phyloP scores from a whole-genome alignment of 768 basidiomycete genomes.

The Boletus edulis region DNA sequence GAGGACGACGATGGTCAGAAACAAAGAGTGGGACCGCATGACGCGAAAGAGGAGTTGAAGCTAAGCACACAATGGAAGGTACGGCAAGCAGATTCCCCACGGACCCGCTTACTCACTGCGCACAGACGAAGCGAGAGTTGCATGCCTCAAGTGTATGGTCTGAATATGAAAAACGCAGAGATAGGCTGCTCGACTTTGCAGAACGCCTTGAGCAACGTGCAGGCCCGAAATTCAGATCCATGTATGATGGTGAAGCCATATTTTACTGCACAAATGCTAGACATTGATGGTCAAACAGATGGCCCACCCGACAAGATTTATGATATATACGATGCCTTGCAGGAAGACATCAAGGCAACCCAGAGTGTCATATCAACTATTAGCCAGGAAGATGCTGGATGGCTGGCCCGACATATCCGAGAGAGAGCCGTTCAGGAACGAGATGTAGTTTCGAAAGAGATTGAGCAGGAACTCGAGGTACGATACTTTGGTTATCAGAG shows the following conservation, averaged over 20 bases:
- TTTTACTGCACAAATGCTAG: background rate
- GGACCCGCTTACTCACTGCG: constrained; percentile 1
- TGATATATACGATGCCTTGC: constrained; percentile 58
- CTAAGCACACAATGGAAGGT: constrained; percentile 73
- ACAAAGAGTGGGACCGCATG: constrained; percentile 58
- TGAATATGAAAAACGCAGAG: constrained; percentile 55
- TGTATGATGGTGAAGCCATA: constrained; percentile 38
- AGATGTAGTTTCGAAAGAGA: constrained; percentile 52
- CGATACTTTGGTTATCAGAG: constrained; percentile 16
- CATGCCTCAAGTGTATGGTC: constrained; percentile 58
- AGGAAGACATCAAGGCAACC: constrained; percentile 51
- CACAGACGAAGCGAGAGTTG: constrained; percentile 54
- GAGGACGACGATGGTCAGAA: constrained; percentile 49
- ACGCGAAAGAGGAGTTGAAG: constrained; percentile 64
- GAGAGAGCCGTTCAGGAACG: constrained; percentile 48
- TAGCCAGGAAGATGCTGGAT: constrained; percentile 51
- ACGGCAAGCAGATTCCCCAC: constrained; percentile 14
- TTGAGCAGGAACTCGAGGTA: constrained; percentile 75
- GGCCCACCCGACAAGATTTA: constrained; percentile 47
- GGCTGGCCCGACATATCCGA: constrained; percentile 55
- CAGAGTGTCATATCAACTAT: constrained; percentile 42
- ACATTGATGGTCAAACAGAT: constrained; percentile 11
- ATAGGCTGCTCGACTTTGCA: constrained; percentile 54
- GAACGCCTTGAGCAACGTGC: constrained; percentile 63
- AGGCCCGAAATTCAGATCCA: constrained; percentile 42